Evolutionary conservation across 2,329 filamentous ascomycete genomes (phyloP).

Genomic region (Penicillium sp.): DNA sequence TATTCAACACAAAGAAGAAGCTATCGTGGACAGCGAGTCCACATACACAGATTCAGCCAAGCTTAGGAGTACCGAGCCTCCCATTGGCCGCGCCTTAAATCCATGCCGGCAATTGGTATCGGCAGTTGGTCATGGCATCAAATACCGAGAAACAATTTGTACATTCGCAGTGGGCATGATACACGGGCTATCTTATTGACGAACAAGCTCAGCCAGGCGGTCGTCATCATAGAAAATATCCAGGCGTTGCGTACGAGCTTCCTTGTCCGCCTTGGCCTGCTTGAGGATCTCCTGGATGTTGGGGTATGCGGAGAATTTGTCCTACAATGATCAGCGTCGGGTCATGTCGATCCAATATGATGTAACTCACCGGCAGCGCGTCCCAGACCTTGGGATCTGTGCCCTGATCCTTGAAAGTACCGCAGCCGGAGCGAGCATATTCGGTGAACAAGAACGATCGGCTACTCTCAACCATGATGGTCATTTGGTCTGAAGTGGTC

Average conservation of each 20-base stretch:
- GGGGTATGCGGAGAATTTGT: constrained; percentile 29
- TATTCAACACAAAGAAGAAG: background rate
- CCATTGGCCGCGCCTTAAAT: background rate
- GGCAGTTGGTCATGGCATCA: constrained; percentile 4
- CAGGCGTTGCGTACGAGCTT: constrained; percentile 16
- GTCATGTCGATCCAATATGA: background rate
- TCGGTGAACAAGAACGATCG: constrained; percentile 28
- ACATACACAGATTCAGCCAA: constrained; percentile 1
- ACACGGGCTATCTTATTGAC: background rate
- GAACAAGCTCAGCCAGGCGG: constrained; percentile 10
- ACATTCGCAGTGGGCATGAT: background rate
- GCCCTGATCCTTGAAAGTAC: constrained; percentile 26
- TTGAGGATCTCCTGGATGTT: constrained; percentile 26
- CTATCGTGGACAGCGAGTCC: background rate
- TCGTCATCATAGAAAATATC: constrained; percentile 25
- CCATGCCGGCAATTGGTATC: background rate
- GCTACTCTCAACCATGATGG: constrained; percentile 30
- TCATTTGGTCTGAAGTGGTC: constrained; percentile 26
- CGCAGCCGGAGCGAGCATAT: constrained; percentile 25
- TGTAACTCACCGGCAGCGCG: constrained; percentile 22
- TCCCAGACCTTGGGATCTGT: constrained; percentile 29
- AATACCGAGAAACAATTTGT: constrained; percentile 1
- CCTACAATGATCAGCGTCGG: constrained; percentile 11
- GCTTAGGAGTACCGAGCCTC: background rate
- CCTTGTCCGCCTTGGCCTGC: constrained; percentile 24